Evolutionary conservation across 208 protist species (phyloP).

Genomic region (Strigomonas culicis): DNA sequence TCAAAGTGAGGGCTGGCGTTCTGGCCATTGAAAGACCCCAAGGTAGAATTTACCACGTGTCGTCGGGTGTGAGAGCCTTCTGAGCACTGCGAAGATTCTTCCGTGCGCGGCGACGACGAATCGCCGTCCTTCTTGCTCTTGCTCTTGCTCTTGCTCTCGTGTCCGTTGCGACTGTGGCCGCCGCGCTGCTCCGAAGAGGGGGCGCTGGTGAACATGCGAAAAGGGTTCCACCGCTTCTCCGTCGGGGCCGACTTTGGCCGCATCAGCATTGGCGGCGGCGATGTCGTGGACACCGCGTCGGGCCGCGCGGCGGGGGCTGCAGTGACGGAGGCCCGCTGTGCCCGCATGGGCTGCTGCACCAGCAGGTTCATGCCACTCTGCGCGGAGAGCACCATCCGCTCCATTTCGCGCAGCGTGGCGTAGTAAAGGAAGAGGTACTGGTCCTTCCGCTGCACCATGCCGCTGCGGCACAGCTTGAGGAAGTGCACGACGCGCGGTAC

Average conservation of each 20-base stretch:
- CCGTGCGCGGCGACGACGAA: too few relatives aligned
- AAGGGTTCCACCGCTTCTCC: neutral
- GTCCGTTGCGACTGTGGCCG: too few relatives aligned
- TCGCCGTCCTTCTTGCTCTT: too few relatives aligned
- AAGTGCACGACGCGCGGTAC: constrained; percentile 57
- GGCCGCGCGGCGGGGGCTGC: constrained; percentile 10
- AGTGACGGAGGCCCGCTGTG: neutral
- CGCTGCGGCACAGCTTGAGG: constrained; percentile 68
- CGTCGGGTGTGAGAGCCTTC: too few relatives aligned
- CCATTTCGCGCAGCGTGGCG: constrained; percentile 63
- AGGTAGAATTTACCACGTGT: too few relatives aligned
- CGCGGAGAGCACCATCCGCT: constrained; percentile 68
- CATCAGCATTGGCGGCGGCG: constrained; percentile 17
- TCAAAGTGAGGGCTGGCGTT: too few relatives aligned
- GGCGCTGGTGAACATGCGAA: neutral
- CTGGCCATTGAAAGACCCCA: too few relatives aligned
- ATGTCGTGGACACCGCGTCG: constrained; percentile 9
- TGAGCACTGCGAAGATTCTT: too few relatives aligned
- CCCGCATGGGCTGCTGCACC: constrained; percentile 23
- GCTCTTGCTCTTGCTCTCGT: too few relatives aligned
- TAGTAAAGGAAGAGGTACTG: constrained; percentile 86
- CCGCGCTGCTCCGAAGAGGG: too few relatives aligned
- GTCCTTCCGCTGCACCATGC: constrained; percentile 82
- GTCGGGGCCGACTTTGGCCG: neutral
- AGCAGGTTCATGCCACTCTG: constrained; percentile 57